These are phyloP conservation scores for Trichoderma reesei DNA, from an alignment of 495 filamentous ascomycete genomes.

Conservation along the genomic window DNA sequence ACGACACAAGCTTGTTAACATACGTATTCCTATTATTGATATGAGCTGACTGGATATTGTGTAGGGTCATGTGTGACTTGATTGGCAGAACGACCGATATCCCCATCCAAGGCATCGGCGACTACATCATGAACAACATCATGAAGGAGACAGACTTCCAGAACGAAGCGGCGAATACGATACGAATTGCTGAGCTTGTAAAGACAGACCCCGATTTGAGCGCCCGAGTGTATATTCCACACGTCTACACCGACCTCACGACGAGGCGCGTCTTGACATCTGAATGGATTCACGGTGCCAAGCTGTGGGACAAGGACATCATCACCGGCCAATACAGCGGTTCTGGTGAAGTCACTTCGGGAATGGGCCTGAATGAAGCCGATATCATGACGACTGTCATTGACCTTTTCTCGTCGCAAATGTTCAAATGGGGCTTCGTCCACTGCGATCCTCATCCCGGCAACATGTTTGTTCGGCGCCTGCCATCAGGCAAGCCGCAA, in stretches of 20 bases:
- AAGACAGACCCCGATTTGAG: conserved; percentile 67
- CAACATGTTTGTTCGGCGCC: conserved; percentile 88
- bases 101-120: conserved; percentile 77
- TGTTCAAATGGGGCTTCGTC: conserved; percentile 90
- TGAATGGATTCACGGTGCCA: conserved; percentile 95
- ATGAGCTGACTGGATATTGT: too few relatives aligned
- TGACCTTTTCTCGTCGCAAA: conserved; percentile 88
- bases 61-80: conserved; percentile 58
- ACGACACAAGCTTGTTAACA: conserved; percentile 17
- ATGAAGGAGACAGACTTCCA: conserved; percentile 88
- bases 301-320: conserved; percentile 78
- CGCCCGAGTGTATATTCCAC: conserved; percentile 76
- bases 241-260: conserved; percentile 70
- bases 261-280: conserved; percentile 83
- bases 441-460: conserved; percentile 96
- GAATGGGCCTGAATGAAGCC: conserved; percentile 69
- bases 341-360: conserved; percentile 65
- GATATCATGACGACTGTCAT: conserved; percentile 94
- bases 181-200: conserved; percentile 71
- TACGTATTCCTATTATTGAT: too few relatives aligned
- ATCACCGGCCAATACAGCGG: conserved; percentile 72
- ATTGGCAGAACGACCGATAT: conserved; percentile 80
- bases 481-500: conserved; percentile 71
- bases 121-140: conserved; percentile 79
- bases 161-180: conserved; percentile 82